Conservation (phyloP, 2,329 filamentous ascomycete genomes). For the Plectosphaerella cucumerina region DNA sequence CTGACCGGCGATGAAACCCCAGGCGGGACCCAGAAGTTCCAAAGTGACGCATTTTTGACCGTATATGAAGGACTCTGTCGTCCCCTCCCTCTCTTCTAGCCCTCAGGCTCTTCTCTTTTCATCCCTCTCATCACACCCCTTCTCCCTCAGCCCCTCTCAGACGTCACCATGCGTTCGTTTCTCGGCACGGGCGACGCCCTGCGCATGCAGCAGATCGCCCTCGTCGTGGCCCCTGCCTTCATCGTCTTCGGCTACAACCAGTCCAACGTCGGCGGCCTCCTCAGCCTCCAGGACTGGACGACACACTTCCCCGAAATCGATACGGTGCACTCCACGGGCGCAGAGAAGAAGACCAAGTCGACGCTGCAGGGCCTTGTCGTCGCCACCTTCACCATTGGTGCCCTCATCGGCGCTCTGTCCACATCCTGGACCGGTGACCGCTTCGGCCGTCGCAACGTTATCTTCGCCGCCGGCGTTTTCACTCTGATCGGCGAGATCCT, state of each 20-base stretch:
- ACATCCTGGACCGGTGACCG: slow-evolving; percentile 36
- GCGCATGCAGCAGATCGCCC: slow-evolving; percentile 30
- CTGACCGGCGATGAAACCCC: too few relatives aligned
- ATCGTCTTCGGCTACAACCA: slow-evolving; percentile 39
- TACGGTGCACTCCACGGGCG: slow-evolving; percentile 26
- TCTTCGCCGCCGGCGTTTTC: slow-evolving; percentile 41
- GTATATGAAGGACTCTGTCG: too few relatives aligned
- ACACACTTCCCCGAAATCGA: slow-evolving; percentile 33
- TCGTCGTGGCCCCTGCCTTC: slow-evolving; percentile 38
- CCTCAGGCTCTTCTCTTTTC: not conserved
- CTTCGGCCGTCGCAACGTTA: slow-evolving; percentile 45
- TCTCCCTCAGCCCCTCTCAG: too few relatives aligned
- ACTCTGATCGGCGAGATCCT: slow-evolving; percentile 45
- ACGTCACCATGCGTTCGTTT: slow-evolving; percentile 20
- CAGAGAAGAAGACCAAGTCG: slow-evolving; percentile 23
- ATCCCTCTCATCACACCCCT: not conserved
- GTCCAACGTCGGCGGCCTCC: slow-evolving; percentile 30
- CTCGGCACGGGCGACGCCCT: slow-evolving; percentile 27
- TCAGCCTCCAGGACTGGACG: slow-evolving; percentile 27
- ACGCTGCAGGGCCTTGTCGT: slow-evolving; percentile 32
- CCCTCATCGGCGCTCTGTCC: slow-evolving; percentile 28
- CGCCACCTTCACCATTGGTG: slow-evolving; percentile 31
- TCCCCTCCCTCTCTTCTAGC: not conserved
- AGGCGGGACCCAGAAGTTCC: too few relatives aligned
- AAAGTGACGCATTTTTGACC: too few relatives aligned